These are phyloP conservation scores for Candida frijolesensis DNA, from an alignment of 1,139 yeast genomes.

Conservation along the genomic window DNA sequence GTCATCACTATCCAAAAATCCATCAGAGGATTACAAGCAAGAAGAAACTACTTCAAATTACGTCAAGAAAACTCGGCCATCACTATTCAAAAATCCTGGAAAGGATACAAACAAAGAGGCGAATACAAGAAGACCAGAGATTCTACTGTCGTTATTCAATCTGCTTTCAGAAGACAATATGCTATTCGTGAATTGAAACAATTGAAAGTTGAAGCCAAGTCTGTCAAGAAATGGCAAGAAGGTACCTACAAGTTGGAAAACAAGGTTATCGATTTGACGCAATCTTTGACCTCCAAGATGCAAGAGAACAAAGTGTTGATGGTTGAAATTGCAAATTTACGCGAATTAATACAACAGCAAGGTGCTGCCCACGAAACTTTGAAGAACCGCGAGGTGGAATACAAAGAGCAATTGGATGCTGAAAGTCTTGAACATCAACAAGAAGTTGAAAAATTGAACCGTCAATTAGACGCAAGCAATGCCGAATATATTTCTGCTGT, in stretches of 20 bases:
- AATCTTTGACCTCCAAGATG: conserved; percentile 72
- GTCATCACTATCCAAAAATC: conserved; percentile 66
- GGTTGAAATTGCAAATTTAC: conserved; percentile 59
- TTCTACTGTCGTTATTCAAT: conserved; percentile 73
- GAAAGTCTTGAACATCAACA: conserved; percentile 51
- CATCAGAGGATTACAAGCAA: conserved; percentile 66
- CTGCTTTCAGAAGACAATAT: conserved; percentile 71
- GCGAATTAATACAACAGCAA: conserved; percentile 58
- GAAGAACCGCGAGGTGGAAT: conserved; percentile 58
- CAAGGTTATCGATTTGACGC: conserved; percentile 93
- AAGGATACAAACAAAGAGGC: conserved; percentile 57
- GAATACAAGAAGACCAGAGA: conserved; percentile 42
- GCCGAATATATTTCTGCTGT: conserved; percentile 64
- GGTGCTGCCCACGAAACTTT: conserved; percentile 58
- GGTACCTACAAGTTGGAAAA: conserved; percentile 92
- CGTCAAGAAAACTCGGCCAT: conserved; percentile 67
- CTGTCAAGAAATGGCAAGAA: conserved; percentile 86
- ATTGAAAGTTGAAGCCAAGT: conserved; percentile 82
- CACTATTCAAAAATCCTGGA: conserved; percentile 67
- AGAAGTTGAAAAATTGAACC: conserved; percentile 55
- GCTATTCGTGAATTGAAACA: conserved; percentile 68
- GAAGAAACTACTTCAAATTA: conserved; percentile 47
- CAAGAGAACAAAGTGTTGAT: conserved; percentile 78
- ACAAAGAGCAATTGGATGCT: conserved; percentile 46
- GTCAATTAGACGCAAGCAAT: conserved; percentile 58